Evolutionary conservation across 345 rosid genomes (phyloP), one percentile per base, ranked within the genome.

Genomic region (Luvunga scandens): DNA sequence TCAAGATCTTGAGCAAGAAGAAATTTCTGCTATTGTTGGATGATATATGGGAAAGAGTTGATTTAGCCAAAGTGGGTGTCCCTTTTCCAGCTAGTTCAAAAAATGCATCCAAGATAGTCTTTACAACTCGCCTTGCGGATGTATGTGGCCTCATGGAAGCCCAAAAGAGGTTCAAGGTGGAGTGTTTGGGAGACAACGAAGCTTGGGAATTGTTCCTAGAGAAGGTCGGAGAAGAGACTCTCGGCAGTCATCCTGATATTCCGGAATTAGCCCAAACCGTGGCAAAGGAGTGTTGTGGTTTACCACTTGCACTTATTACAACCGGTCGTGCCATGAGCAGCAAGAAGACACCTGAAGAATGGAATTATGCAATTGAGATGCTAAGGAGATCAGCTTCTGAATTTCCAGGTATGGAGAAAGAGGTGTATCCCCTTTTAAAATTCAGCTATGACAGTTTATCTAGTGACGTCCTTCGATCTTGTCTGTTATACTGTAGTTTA

Each of bases 141-240:
- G 73, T 83, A 0, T 86, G 88, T 48, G 34, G 74, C 3, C 30
- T 10, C 21, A 83, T 86, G 85, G 66, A 24, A 34, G 80, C 85
- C 56, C 69, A 74, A 5, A 79, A 76, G 53, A 83, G 39, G 36
- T 57, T 83, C 6, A 24, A 69, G 62, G 81, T 81, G 9, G 34
- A 27, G 34, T n/a, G 82, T 56, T 74, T 85, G 60, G 6, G 68
- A 38, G 4, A 36, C 9, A 7, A 53, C 0, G 4, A 63, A 38
- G 83, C 82, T 39, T 63, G 61, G 76, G 53, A 69, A 21, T 66
- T 84, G 65, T 84, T 84, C 31, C 34, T 0, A 6, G 48, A 72
- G 28, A 78, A 81, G 64, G 80, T 84, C n/a, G 80, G 86, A 2
- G 31, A 75, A 14, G 74, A 73, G 4, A 69, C 73, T 22, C 67